Conservation (phyloP, 352 stramenopile species). For the Phytophthora melonis region DNA sequence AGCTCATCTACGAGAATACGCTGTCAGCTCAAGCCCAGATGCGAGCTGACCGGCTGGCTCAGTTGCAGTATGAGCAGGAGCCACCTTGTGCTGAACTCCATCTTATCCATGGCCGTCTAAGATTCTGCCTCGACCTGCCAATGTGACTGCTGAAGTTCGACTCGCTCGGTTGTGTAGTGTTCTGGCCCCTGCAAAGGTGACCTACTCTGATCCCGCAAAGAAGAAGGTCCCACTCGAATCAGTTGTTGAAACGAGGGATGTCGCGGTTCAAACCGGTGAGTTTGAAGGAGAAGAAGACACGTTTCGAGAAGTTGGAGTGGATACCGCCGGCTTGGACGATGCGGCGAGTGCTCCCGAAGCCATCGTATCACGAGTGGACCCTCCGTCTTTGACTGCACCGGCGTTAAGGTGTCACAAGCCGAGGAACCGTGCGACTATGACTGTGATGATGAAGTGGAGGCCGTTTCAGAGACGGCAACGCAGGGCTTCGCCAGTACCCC, state of each 20-base stretch:
- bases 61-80: not conserved
- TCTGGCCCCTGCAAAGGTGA: not conserved
- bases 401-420: too few species aligned
- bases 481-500: not conserved
- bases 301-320: not conserved
- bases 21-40: not conserved
- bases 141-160: not conserved
- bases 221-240: not conserved
- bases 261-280: not conserved
- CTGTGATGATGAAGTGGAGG: not conserved
- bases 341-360: not conserved
- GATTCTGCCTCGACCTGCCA: not conserved
- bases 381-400: too few species aligned
- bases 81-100: not conserved
- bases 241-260: not conserved
- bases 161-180: not conserved
- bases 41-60: not conserved
- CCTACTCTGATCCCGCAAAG: not conserved
- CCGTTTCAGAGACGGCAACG: not conserved
- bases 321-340: not conserved
- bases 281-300: not conserved
- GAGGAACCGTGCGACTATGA: not conserved
- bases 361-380: too few species aligned
- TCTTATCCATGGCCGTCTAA: not conserved
- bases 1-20: constrained; percentile 7